Conservation (phyloP, 352 stramenopile genomes). For the Globisporangium iwayamae region DNA sequence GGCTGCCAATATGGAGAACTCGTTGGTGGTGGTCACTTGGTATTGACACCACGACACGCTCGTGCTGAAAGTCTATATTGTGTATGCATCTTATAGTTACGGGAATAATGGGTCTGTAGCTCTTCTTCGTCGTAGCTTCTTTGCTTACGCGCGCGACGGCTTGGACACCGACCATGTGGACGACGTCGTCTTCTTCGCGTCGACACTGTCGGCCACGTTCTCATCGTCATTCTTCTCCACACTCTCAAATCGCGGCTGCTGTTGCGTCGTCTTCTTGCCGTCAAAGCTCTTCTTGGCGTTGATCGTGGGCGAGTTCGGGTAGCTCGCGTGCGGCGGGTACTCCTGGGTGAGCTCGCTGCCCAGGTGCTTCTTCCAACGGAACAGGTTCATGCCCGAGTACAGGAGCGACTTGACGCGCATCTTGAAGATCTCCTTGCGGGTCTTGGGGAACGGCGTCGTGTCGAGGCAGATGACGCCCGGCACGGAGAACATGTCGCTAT, state of each 20-base stretch:
- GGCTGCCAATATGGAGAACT: constrained; percentile 6
- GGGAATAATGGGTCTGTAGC: background rate
- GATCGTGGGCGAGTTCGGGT: constrained; percentile 19
- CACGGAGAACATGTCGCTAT: constrained; percentile 84
- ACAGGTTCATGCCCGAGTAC: constrained; percentile 59
- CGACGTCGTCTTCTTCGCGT: constrained; percentile 10
- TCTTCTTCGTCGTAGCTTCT: background rate
- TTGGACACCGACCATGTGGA: constrained; percentile 15
- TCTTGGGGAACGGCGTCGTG: constrained; percentile 79
- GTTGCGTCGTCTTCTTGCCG: background rate
- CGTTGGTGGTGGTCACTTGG: background rate
- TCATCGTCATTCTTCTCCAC: background rate
- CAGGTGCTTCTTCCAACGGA: constrained; percentile 78
- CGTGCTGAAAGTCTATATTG: background rate
- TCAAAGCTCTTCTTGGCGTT: constrained; percentile 6
- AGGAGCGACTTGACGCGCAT: constrained; percentile 76
- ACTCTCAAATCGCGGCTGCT: background rate
- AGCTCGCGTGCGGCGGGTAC: constrained; percentile 32
- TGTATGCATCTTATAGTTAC: constrained; percentile 1
- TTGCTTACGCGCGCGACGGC: constrained; percentile 3
- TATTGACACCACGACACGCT: background rate
- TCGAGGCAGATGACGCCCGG: constrained; percentile 79
- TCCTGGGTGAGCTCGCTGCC: constrained; percentile 74
- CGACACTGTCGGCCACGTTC: background rate
- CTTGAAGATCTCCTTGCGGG: constrained; percentile 60